These are phyloP conservation scores for Coemansia sp. DNA, from an alignment of 192 early-diverging fungal genomes.

Conservation along the genomic window DNA sequence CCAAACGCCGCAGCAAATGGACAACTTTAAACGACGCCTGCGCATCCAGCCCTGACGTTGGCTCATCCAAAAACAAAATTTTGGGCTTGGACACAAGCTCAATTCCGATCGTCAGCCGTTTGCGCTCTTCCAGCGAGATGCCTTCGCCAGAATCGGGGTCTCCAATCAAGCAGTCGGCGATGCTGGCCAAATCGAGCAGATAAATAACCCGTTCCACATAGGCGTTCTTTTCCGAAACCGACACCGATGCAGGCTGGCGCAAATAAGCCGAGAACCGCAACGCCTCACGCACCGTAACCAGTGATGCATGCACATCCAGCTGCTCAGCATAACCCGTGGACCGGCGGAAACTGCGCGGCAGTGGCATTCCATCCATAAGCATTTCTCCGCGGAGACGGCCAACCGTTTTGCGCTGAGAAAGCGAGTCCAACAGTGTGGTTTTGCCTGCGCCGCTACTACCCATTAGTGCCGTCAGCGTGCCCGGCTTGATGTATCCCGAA, in stretches of 20 bases:
- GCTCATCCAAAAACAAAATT: conserved; percentile 77
- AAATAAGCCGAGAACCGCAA: conserved; percentile 59
- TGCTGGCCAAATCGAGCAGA: conserved; percentile 65
- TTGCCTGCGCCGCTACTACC: conserved; percentile 59
- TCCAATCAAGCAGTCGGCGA: conserved; percentile 67
- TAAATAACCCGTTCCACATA: conserved; percentile 69
- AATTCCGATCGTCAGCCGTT: conserved; percentile 74
- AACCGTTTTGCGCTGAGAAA: conserved; percentile 70
- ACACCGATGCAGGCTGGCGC: conserved; percentile 60
- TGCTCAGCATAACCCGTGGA: conserved; percentile 76
- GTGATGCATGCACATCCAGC: conserved; percentile 67
- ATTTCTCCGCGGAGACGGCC: conserved; percentile 59
- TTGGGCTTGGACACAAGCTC: conserved; percentile 71
- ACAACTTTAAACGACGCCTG: conserved; percentile 68
- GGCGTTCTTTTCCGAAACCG: conserved; percentile 57
- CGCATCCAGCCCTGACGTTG: conserved; percentile 72
- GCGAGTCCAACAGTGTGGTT: conserved; percentile 69
- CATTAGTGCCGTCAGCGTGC: conserved; percentile 78
- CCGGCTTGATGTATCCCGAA: conserved; percentile 64
- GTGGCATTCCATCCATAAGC: conserved; percentile 58
- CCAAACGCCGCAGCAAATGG: conserved; percentile 62
- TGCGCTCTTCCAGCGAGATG: conserved; percentile 77
- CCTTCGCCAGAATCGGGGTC: conserved; percentile 61
- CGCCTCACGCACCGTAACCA: conserved; percentile 62
- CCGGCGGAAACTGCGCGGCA: conserved; percentile 57